Evolutionary conservation across 768 basidiomycete genomes (phyloP).

Genomic region (Agaricus blazei): DNA sequence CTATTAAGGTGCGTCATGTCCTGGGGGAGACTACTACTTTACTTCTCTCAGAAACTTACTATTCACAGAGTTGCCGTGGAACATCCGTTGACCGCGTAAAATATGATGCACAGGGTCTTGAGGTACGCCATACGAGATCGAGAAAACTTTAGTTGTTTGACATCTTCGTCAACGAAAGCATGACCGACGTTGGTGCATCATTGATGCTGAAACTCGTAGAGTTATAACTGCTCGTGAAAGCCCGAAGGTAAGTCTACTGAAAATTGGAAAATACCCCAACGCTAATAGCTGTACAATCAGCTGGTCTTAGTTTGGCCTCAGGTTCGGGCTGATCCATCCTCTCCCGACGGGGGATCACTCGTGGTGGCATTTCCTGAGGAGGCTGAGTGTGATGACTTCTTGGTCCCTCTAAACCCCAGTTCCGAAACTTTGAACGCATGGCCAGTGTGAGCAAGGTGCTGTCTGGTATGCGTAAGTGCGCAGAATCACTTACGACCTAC

Average conservation of each 20-base stretch:
- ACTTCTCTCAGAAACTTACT: not conserved
- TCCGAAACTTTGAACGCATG: conserved; percentile 44
- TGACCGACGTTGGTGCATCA: conserved; percentile 68
- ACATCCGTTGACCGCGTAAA: conserved; percentile 50
- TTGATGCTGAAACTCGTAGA: conserved; percentile 45
- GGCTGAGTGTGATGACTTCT: conserved; percentile 52
- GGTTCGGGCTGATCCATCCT: conserved; percentile 40
- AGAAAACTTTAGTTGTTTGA: not conserved
- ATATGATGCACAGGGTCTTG: conserved; percentile 59
- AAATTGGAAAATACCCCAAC: not conserved
- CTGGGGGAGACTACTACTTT: not conserved
- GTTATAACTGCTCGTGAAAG: conserved; percentile 68
- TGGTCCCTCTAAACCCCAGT: conserved; percentile 54
- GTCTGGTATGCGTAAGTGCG: not conserved
- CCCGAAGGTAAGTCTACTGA: conserved; percentile 39
- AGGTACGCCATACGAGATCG: conserved; percentile 33
- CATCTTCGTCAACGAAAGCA: conserved; percentile 33
- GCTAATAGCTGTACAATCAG: conserved; percentile 25
- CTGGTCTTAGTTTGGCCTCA: conserved; percentile 62
- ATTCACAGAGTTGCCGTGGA: conserved; percentile 62
- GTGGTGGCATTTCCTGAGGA: conserved; percentile 56
- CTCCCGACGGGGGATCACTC: conserved; percentile 43
- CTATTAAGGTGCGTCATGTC: conserved; percentile 52
- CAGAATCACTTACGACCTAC: not conserved
- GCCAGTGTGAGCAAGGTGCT: conserved; percentile 42